Evolutionary conservation across 768 basidiomycete genomes (phyloP), one percentile per base, ranked within the genome.

Genomic region (Mycena filopes): DNA sequence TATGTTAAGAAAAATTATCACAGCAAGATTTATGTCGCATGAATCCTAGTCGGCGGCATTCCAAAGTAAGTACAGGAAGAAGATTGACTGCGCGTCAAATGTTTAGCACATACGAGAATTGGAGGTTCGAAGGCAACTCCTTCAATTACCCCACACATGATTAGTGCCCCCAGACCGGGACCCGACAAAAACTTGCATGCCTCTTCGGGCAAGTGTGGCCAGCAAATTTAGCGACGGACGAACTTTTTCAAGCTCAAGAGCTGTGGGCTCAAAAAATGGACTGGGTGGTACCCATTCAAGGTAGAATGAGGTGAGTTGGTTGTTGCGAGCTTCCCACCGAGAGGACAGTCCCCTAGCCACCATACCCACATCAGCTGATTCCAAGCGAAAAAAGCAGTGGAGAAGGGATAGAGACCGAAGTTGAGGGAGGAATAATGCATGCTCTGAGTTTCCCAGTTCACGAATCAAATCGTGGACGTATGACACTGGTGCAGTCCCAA

Each of bases 171-270:
- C 20, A n/a, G n/a, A n/a, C n/a, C n/a, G n/a, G 16, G 48, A 29
- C 15, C 48, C 48, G 26, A 31, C 48, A n/a, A 29, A 49, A 31
- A 49, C n/a, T 26, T 29, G 29, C 48, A 49, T 49, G 48, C 48
- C 48, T 29, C 28, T 49, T n/a, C 5, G 16, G 5, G 21, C 48
- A 15, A 49, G 31, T 20, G 48, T 11, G 8, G 28, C 15, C 16
- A 49, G 15, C 48, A 7, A 16, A 31, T 28, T 29, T 11, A 49
- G 48, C 21, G 48, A 49, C 8, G 29, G 29, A 6, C 29, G 48
- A 20, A 49, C 7, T 29, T 49, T 29, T 7, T 20, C 16, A 1
- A 49, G 31, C 31, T 49, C 18, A 2, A 8, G 16, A n/a, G 48
- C 48, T 18, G 25, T 15, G 12, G 7, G 18, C 4, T 48, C 46